Conservation (phyloP, 148 eudicot genomes). For the Rhododendron vialii region DNA sequence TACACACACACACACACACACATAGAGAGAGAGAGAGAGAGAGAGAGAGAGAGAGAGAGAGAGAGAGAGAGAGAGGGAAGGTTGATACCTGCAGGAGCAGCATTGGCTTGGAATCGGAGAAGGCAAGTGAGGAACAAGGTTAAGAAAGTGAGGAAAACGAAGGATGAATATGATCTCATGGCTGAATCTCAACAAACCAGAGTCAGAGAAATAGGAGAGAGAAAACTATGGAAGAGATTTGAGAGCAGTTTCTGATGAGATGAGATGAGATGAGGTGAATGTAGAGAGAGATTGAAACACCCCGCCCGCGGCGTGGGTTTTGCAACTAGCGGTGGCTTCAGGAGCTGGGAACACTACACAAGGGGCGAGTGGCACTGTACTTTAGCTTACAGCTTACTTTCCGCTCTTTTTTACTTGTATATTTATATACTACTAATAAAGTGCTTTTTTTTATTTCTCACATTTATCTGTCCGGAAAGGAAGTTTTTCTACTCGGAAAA, state of each 20-base stretch:
- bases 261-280: not conserved
- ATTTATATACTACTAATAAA: too few relatives aligned
- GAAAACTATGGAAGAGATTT: conserved; percentile 4
- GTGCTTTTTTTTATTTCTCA: not conserved
- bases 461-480: not conserved
- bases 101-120: conserved; percentile 44
- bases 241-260: not conserved
- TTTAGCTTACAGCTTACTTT: not conserved
- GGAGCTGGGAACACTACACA: not conserved
- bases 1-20: not conserved
- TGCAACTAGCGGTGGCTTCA: not conserved
- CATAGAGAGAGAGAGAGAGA: not conserved
- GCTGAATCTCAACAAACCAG: not conserved
- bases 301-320: not conserved
- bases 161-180: conserved; percentile 31
- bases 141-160: conserved; percentile 23
- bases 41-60: too few relatives aligned
- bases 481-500: not conserved
- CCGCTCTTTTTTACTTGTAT: not conserved
- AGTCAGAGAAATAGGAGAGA: conserved; percentile 4
- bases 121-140: conserved; percentile 26
- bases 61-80: conserved; percentile 2
- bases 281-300: not conserved
- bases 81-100: conserved; percentile 59
- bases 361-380: not conserved